Evolutionary conservation across 768 basidiomycete species (phyloP).

Genomic region (Amanita subjunquillea): DNA sequence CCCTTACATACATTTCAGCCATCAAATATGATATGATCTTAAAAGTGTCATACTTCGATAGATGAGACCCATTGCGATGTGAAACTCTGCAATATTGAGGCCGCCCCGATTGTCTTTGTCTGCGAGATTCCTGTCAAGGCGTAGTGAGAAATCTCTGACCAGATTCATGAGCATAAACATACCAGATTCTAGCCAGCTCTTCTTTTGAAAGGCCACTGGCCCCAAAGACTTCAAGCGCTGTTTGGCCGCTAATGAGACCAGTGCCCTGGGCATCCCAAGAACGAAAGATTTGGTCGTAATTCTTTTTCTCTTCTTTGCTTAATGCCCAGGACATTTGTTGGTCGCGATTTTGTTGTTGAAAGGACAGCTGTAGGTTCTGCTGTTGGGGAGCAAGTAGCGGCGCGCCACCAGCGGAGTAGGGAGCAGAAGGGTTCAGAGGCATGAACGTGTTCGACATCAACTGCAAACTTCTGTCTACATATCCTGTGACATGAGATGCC

Average conservation of each 20-base stretch:
- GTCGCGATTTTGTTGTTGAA: constrained; percentile 78
- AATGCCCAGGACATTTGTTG: constrained; percentile 81
- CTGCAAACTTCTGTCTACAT: constrained; percentile 70
- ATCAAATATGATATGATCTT: neutral
- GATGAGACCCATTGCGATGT: constrained; percentile 97
- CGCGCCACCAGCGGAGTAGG: constrained; percentile 45
- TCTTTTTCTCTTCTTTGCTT: constrained; percentile 86
- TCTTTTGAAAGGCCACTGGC: constrained; percentile 84
- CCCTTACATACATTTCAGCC: constrained; percentile 31
- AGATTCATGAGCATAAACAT: constrained; percentile 16
- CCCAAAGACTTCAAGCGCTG: constrained; percentile 88
- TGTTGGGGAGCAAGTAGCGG: constrained; percentile 64
- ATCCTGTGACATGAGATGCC: constrained; percentile 70
- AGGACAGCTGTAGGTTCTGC: constrained; percentile 68
- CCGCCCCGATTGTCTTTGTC: constrained; percentile 93
- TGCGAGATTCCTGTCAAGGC: constrained; percentile 67
- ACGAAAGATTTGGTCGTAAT: constrained; percentile 92
- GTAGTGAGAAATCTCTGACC: neutral
- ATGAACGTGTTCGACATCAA: constrained; percentile 93
- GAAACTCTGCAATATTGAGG: constrained; percentile 91
- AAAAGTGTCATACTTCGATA: constrained; percentile 67
- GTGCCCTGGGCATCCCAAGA: constrained; percentile 82
- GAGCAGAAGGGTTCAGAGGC: constrained; percentile 58
- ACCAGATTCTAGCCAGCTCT: constrained; percentile 93
- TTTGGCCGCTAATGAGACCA: constrained; percentile 80